These are phyloP conservation scores for Cytospora leucostoma DNA, from an alignment of 2,329 filamentous ascomycete species.

Conservation along the genomic window DNA sequence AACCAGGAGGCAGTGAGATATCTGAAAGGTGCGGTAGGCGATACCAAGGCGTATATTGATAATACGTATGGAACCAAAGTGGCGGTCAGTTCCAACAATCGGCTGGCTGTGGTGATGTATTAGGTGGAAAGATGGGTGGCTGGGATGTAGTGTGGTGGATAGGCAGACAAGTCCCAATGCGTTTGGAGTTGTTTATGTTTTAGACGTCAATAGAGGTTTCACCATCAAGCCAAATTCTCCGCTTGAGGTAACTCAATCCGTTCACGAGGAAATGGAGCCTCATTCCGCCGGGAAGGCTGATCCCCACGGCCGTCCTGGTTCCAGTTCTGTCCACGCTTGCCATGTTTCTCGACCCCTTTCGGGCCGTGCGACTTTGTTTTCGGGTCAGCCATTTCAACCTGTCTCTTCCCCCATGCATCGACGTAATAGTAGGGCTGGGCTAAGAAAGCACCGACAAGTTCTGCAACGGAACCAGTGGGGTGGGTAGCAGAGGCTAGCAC, in stretches of 20 bases:
- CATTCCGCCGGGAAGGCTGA: neutral
- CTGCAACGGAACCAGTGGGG: neutral
- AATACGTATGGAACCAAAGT: constrained; percentile 15
- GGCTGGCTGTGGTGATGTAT: constrained; percentile 16
- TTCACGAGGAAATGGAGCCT: neutral
- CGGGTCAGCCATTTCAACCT: neutral
- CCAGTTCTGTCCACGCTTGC: neutral
- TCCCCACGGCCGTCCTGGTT: neutral
- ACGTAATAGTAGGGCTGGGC: neutral
- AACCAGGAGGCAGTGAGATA: constrained; percentile 21
- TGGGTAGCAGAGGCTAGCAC: neutral
- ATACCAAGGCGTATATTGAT: constrained; percentile 20
- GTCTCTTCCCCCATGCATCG: neutral
- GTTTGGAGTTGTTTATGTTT: neutral
- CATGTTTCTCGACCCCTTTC: neutral
- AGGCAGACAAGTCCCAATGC: neutral
- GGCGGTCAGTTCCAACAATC: constrained; percentile 22
- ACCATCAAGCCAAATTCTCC: neutral
- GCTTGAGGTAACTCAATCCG: neutral
- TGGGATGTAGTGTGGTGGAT: neutral
- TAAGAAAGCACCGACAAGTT: neutral
- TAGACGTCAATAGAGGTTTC: neutral
- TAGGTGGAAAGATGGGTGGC: neutral
- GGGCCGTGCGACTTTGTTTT: neutral
- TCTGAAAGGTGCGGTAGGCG: constrained; percentile 9